Evolutionary conservation across 2,329 filamentous ascomycete genomes (phyloP).

Genomic region (Fusarium dimerum): DNA sequence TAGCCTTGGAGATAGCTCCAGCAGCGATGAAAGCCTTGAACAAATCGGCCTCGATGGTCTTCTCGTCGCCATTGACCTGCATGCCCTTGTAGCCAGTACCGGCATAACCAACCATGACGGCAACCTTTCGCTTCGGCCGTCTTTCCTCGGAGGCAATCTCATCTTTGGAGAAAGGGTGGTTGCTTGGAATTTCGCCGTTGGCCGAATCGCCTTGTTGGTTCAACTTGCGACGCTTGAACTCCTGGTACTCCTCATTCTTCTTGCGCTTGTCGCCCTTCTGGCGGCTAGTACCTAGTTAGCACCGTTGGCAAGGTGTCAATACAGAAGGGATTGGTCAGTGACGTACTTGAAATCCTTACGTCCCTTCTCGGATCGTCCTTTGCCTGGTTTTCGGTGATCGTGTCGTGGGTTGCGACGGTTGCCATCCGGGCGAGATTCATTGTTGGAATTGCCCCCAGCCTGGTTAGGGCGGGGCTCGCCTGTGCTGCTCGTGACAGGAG

Average conservation of each 20-base stretch:
- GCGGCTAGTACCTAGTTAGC: conserved; percentile 40
- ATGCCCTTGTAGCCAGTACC: conserved; percentile 97
- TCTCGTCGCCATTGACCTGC: conserved; percentile 81
- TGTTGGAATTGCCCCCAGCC: conserved; percentile 21
- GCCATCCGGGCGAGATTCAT: conserved; percentile 22
- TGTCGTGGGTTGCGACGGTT: conserved; percentile 31
- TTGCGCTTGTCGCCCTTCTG: conserved; percentile 41
- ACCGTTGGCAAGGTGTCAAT: conserved; percentile 28
- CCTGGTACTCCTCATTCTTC: conserved; percentile 41
- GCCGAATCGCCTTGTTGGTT: conserved; percentile 37
- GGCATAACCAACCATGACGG: conserved; percentile 92
- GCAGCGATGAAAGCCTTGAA: conserved; percentile 90
- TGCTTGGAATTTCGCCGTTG: conserved; percentile 26
- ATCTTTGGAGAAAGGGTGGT: conserved; percentile 64
- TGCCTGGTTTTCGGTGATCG: conserved; percentile 31
- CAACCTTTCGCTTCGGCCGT: conserved; percentile 92
- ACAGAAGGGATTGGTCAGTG: neutral
- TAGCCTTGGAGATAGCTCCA: conserved; percentile 93
- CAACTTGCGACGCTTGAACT: conserved; percentile 45
- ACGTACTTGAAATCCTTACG: conserved; percentile 34
- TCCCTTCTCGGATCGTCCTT: conserved; percentile 32
- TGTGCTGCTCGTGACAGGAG: conserved; percentile 29
- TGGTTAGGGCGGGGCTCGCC: conserved; percentile 14
- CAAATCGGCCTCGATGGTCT: conserved; percentile 94
- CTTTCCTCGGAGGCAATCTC: conserved; percentile 87